Conservation (phyloP, 306 rosid genomes). For the Begonia masoniana region DNA sequence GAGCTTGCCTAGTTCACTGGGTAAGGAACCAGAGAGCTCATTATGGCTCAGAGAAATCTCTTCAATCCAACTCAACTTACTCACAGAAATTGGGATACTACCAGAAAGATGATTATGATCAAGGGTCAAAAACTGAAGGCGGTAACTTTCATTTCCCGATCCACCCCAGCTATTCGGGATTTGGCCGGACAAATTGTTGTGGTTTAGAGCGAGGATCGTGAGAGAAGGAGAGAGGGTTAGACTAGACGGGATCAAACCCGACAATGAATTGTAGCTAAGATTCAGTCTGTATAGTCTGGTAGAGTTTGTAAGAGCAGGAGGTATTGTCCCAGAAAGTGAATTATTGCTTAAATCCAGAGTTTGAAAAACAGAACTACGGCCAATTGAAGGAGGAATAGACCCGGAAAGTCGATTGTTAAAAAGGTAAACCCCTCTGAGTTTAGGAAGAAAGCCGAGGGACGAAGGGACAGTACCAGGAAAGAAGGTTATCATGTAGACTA, state of each 20-base stretch:
- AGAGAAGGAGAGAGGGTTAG: conserved; percentile 39
- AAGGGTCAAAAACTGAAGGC: conserved; percentile 49
- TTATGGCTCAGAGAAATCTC: conserved; percentile 52
- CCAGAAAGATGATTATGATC: conserved; percentile 61
- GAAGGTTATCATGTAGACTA: conserved; percentile 62
- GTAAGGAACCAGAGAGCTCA: conserved; percentile 47
- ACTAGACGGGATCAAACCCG: conserved; percentile 59
- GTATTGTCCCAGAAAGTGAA: conserved; percentile 50
- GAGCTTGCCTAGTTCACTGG: conserved; percentile 50
- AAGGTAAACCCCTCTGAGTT: conserved; percentile 86
- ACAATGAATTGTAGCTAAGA: conserved; percentile 66
- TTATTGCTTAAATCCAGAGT: conserved; percentile 80
- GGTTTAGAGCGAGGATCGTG: conserved; percentile 48
- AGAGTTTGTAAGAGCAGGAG: conserved; percentile 55
- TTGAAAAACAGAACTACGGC: conserved; percentile 60
- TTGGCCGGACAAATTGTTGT: conserved; percentile 66
- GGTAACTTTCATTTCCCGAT: conserved; percentile 20
- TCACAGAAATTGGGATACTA: conserved; percentile 41
- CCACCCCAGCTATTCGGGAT: conserved; percentile 51
- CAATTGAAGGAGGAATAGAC: conserved; percentile 64
- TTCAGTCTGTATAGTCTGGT: conserved; percentile 56
- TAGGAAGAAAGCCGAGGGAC: conserved; percentile 56
- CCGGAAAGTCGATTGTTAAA: conserved; percentile 86
- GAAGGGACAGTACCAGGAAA: conserved; percentile 51
- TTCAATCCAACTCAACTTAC: conserved; percentile 42